Conservation (phyloP, 345 rosid species). For the sweet orange (Citrus sinensis) region DVS_A1.0 CM039162.1:25898501-25899000, state of each 20-base stretch:
- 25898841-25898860: conserved; percentile 48
- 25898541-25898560: not conserved
- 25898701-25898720: too few relatives aligned
- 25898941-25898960: not conserved
- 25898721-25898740: too few relatives aligned
- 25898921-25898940: not conserved
- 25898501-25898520: not conserved
- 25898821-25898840: conserved; percentile 51
- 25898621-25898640: not conserved
- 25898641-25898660: not conserved
- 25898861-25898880: conserved; percentile 61
- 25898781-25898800: conserved; percentile 78
- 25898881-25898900: not conserved
- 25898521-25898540: not conserved
- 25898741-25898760: not conserved
- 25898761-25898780: conserved; percentile 46
- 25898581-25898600: not conserved
- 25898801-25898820: conserved; percentile 66
- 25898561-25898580: not conserved
- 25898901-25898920: not conserved
- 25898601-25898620: not conserved
- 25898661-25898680: too few relatives aligned
- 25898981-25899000: conserved; percentile 30
- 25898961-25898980: conserved; percentile 29
- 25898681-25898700: too few relatives aligned